A percentile compares a stretch with the other conserved stretches of the same genome.
Evolutionary conservation across 371 early-diverging fungal species (phyloP).

Genomic region (Basidiobolus meristosporus): DNA sequence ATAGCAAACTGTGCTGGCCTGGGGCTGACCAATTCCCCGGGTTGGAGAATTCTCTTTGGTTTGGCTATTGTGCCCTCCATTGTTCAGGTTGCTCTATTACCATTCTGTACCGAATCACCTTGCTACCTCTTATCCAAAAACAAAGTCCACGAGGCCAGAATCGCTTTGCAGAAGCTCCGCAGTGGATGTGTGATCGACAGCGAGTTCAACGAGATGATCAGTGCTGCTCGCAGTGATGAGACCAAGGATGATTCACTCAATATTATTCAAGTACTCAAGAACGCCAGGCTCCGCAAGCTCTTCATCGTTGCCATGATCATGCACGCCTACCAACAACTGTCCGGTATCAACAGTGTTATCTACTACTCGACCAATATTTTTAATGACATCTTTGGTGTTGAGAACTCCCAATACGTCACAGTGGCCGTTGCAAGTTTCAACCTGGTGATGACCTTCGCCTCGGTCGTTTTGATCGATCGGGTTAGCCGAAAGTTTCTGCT

Average conservation of each 20-base stretch:
- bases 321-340: slow-evolving; percentile 48
- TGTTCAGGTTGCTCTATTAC: slow-evolving; percentile 43
- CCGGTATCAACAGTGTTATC: slow-evolving; percentile 73
- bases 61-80: slow-evolving; percentile 38
- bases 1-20: slow-evolving; percentile 35
- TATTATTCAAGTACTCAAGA: slow-evolving; percentile 16
- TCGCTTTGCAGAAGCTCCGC: slow-evolving; percentile 28
- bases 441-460: slow-evolving; percentile 25
- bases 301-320: slow-evolving; percentile 18
- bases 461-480: slow-evolving; percentile 39
- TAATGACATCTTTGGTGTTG: slow-evolving; percentile 16
- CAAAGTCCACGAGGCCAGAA: slow-evolving; percentile 31
- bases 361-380: slow-evolving; percentile 44
- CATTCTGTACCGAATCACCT: slow-evolving; percentile 58
- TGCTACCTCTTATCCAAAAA: slow-evolving; percentile 38
- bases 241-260: neutral
- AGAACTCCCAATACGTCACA: slow-evolving; percentile 21
- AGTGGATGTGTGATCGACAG: slow-evolving; percentile 26
- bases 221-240: neutral
- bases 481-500: slow-evolving; percentile 56
- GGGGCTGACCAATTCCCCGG: slow-evolving; percentile 27
- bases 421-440: slow-evolving; percentile 27
- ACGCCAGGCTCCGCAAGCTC: slow-evolving; percentile 28
- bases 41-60: slow-evolving; percentile 43
- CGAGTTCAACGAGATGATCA: slow-evolving; percentile 36